A percentile compares a stretch with the other conserved stretches of the same genome.
phyloP scores from a whole-genome alignment of 495 filamentous ascomycete genomes.

The Penicillium cataractarum region DNA sequence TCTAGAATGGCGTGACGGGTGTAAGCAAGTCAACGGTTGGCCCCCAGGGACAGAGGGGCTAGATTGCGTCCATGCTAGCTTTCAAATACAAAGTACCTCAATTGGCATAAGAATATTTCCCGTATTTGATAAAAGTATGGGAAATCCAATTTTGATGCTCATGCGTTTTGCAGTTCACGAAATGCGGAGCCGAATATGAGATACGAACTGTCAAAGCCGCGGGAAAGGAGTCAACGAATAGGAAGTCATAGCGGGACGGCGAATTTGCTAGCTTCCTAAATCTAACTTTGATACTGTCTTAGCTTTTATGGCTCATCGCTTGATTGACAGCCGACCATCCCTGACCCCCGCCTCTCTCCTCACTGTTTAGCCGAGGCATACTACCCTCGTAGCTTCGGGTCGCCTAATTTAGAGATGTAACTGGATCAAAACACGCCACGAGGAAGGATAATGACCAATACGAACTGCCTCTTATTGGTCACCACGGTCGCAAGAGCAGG shows the following conservation, averaged over 20 bases:
- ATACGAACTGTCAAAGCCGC: not conserved
- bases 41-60: not conserved
- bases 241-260: conserved; percentile 1
- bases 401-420: not conserved
- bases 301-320: not conserved
- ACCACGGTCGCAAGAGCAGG: not conserved
- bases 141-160: not conserved
- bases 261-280: not conserved
- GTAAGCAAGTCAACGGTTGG: not conserved
- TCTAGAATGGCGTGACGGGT: not conserved
- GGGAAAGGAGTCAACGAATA: not conserved
- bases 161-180: not conserved
- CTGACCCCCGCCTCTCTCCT: conserved; percentile 1
- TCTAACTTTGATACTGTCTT: not conserved
- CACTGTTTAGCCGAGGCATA: conserved; percentile 7
- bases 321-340: not conserved
- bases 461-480: not conserved
- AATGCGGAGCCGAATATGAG: not conserved
- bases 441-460: not conserved
- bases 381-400: conserved; percentile 1
- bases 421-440: not conserved
- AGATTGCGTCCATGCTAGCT: not conserved
- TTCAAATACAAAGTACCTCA: not conserved
- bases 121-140: not conserved
- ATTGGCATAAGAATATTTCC: not conserved